These are phyloP conservation scores for Myxozyma geophila DNA, from an alignment of 805 yeast species.

Conservation along the genomic window DNA sequence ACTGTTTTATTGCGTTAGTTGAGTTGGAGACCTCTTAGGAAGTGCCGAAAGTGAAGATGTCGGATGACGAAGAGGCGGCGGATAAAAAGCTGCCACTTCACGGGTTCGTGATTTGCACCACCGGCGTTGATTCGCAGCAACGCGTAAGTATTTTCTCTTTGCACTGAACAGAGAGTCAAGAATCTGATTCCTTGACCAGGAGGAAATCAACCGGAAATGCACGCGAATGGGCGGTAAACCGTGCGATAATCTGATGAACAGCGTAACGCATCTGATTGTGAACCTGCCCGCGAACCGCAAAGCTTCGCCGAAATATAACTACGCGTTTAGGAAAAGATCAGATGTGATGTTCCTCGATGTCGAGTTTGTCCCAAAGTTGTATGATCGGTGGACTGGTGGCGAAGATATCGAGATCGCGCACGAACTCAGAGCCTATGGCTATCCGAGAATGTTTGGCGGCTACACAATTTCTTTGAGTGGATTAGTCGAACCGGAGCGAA, in stretches of 20 bases:
- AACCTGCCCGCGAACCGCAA: constrained; percentile 49
- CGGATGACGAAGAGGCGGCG: constrained; percentile 11
- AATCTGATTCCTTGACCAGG: constrained; percentile 4
- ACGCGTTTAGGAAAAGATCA: constrained; percentile 49
- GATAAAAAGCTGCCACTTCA: constrained; percentile 19
- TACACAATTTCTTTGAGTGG: constrained; percentile 49
- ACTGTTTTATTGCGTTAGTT: too few relatives aligned
- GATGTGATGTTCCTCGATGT: constrained; percentile 64
- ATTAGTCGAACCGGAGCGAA: constrained; percentile 37
- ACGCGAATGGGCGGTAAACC: constrained; percentile 53
- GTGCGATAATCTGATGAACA: constrained; percentile 55
- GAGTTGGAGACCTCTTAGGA: too few relatives aligned
- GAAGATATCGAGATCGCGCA: constrained; percentile 46
- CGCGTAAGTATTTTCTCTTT: constrained; percentile 13
- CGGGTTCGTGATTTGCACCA: constrained; percentile 32
- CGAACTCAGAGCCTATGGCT: constrained; percentile 37
- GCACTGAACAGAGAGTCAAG: neutral
- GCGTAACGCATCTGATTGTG: constrained; percentile 57
- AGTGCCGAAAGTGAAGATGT: constrained; percentile 17
- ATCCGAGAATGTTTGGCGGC: constrained; percentile 42
- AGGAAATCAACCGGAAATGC: constrained; percentile 22
- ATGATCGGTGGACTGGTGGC: constrained; percentile 60
- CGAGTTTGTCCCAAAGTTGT: constrained; percentile 51
- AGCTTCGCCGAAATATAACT: constrained; percentile 58
- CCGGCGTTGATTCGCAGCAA: constrained; percentile 19